Evolutionary conservation across 2,329 filamentous ascomycete species (phyloP).

Genomic region (Sporothrix euskadiensis): DNA sequence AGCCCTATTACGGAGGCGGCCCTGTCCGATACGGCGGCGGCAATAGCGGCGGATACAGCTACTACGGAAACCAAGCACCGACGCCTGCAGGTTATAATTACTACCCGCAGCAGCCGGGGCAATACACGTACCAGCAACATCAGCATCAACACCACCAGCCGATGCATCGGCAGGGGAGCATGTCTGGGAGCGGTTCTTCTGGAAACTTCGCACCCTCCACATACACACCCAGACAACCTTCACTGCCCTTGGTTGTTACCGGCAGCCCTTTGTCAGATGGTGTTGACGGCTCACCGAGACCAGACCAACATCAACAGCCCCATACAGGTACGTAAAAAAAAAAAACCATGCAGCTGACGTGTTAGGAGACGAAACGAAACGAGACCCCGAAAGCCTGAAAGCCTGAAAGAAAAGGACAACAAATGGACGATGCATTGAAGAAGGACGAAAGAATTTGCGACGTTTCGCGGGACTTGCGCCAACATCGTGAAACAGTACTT

Average conservation of each 20-base stretch:
- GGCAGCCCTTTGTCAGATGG: background rate
- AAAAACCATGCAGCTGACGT: background rate
- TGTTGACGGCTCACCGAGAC: conserved; percentile 44
- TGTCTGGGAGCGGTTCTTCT: background rate
- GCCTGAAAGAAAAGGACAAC: conserved; percentile 33
- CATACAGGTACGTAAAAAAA: background rate
- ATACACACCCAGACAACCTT: conserved; percentile 37
- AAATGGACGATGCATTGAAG: conserved; percentile 26
- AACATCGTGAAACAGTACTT: background rate
- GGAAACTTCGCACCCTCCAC: background rate
- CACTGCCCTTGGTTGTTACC: conserved; percentile 36
- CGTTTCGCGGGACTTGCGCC: conserved; percentile 41
- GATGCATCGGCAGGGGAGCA: background rate
- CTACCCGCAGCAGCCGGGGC: background rate
- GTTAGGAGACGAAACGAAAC: background rate
- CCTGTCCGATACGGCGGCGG: background rate
- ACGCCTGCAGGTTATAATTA: background rate
- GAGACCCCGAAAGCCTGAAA: background rate
- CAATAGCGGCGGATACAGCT: background rate
- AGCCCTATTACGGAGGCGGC: background rate
- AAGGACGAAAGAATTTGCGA: conserved; percentile 28
- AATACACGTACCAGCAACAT: background rate
- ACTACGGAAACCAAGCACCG: background rate
- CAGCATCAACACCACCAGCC: background rate
- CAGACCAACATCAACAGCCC: conserved; percentile 47